Percentiles rank a stretch among this genome's conserved stretches.
phyloP scores from a whole-genome alignment of 257 asterid genomes.

The Henckelia pumila region DNA sequence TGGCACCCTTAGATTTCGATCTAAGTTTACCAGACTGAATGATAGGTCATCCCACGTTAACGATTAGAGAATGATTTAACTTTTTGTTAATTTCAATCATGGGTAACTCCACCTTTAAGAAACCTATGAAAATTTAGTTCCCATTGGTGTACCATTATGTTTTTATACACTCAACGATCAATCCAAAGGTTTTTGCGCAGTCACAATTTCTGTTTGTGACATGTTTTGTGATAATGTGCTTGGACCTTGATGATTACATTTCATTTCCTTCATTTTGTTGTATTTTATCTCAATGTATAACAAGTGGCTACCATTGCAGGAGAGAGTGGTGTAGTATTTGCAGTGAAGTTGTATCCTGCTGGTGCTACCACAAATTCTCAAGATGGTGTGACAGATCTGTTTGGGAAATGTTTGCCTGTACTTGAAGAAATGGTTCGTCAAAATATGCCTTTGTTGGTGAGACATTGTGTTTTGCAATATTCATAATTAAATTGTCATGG shows the following conservation, averaged over 20 bases:
- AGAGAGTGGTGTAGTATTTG: conserved; percentile 74
- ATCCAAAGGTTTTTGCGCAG: neutral
- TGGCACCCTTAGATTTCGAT: neutral
- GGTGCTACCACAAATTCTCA: conserved; percentile 98
- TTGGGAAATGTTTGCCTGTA: conserved; percentile 88
- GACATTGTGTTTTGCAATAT: conserved; percentile 12
- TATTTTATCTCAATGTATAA: conserved; percentile 19
- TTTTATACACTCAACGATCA: neutral
- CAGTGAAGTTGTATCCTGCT: conserved; percentile 94
- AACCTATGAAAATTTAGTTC: neutral
- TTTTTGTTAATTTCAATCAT: neutral
- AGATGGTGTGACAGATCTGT: conserved; percentile 97
- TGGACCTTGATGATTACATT: conserved; percentile 3
- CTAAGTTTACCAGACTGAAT: neutral
- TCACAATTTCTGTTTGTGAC: conserved; percentile 12
- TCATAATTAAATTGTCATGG: neutral
- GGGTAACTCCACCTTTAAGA: neutral
- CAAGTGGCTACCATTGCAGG: conserved; percentile 37
- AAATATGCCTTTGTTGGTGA: conserved; percentile 84
- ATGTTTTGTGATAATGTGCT: neutral
- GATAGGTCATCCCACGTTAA: neutral
- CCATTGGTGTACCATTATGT: neutral
- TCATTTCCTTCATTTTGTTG: conserved; percentile 6
- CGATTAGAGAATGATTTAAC: neutral
- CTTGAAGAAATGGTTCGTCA: conserved; percentile 90